Evolutionary conservation across 2,329 filamentous ascomycete species (phyloP).

Genomic region (Aspergillus aculeatinus): DNA sequence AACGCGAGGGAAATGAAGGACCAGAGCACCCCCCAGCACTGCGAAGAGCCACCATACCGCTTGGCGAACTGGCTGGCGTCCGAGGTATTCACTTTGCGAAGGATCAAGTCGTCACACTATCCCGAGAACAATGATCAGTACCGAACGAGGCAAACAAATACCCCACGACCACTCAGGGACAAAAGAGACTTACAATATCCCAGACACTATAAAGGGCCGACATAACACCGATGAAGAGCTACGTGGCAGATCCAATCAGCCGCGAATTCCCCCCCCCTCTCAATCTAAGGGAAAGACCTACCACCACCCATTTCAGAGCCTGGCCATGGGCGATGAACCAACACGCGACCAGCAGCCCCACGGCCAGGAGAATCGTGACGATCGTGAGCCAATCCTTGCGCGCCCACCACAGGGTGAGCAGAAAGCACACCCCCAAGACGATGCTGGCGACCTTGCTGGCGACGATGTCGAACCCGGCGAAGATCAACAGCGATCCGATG

Average conservation of each 20-base stretch:
- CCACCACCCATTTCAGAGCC: slow-evolving; percentile 69
- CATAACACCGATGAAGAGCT: slow-evolving; percentile 81
- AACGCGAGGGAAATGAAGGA: slow-evolving; percentile 68
- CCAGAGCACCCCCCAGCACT: slow-evolving; percentile 81
- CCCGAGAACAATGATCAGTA: background rate
- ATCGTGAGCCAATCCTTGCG: slow-evolving; percentile 76
- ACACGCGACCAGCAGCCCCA: slow-evolving; percentile 69
- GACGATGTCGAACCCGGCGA: slow-evolving; percentile 78
- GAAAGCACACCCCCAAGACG: slow-evolving; percentile 69
- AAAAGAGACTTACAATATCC: slow-evolving; percentile 62
- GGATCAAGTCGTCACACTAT: slow-evolving; percentile 73
- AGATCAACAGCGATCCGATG: slow-evolving; percentile 74
- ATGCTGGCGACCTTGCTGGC: slow-evolving; percentile 77
- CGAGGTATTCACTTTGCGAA: slow-evolving; percentile 76
- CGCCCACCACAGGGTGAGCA: slow-evolving; percentile 81
- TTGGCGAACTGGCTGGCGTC: slow-evolving; percentile 78
- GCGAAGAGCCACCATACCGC: slow-evolving; percentile 73
- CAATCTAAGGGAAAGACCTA: slow-evolving; percentile 36
- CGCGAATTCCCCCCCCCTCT: background rate
- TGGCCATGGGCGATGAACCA: slow-evolving; percentile 80
- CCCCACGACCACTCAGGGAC: background rate
- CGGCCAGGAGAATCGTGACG: slow-evolving; percentile 65
- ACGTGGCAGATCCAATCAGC: slow-evolving; percentile 12
- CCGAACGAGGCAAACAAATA: background rate
- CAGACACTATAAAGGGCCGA: slow-evolving; percentile 76